Evolutionary conservation across 2,329 filamentous ascomycete species (phyloP).

Genomic region (Cladosporium austrohemisphaericum): DNA sequence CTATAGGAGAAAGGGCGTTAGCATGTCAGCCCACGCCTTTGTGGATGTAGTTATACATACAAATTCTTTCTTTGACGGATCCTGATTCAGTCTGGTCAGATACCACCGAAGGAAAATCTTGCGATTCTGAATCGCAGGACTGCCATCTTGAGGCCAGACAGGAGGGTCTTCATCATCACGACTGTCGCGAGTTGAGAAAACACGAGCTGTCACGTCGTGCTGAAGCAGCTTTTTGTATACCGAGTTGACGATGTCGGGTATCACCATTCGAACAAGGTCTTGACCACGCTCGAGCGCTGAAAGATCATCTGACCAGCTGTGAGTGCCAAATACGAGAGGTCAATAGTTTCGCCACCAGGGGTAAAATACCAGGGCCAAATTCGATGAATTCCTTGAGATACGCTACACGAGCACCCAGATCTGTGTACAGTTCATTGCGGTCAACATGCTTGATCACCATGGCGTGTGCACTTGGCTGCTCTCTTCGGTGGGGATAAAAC

Average conservation of each 20-base stretch:
- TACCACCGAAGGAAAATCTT: conserved; percentile 78
- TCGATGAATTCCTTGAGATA: conserved; percentile 75
- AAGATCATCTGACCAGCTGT: conserved; percentile 58
- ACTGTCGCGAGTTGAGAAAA: conserved; percentile 60
- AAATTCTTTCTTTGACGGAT: conserved; percentile 64
- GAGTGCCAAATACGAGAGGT: conserved; percentile 19
- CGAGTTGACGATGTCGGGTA: conserved; percentile 78
- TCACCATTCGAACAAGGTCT: conserved; percentile 77
- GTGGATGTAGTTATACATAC: neutral
- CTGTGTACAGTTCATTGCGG: conserved; percentile 67
- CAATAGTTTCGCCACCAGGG: neutral
- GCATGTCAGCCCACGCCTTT: neutral
- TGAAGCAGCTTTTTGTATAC: conserved; percentile 78
- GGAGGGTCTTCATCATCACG: conserved; percentile 66
- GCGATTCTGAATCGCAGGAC: conserved; percentile 69
- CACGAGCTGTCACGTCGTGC: conserved; percentile 77
- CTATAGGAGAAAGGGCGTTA: conserved; percentile 41
- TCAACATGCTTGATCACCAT: conserved; percentile 62
- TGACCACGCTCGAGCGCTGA: conserved; percentile 65
- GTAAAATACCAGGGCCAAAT: conserved; percentile 43
- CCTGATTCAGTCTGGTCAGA: conserved; percentile 68
- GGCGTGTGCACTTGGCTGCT: too few species aligned
- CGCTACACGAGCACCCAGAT: conserved; percentile 63
- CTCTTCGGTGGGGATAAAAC: too few species aligned
- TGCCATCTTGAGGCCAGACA: conserved; percentile 60